Conservation (phyloP, 2,329 filamentous ascomycete genomes). For the Trichoderma lentiforme region DNA sequence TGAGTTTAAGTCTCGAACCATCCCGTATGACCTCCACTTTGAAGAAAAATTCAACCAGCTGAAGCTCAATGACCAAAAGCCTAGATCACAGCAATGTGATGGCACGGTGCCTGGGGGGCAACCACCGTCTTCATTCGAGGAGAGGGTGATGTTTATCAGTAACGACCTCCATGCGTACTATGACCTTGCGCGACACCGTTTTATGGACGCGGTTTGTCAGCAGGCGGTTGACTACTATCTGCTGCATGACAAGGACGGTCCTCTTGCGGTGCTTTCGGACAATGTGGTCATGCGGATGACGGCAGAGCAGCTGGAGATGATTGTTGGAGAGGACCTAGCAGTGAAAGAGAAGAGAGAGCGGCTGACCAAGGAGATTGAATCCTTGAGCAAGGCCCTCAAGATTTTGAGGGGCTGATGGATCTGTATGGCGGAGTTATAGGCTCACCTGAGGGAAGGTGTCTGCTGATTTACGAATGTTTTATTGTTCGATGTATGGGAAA, state of each 20-base stretch:
- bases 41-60: slow-evolving; percentile 21
- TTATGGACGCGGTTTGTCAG: slow-evolving; percentile 60
- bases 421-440: rapidly evolving
- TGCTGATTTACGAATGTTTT: not conserved
- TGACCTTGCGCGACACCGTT: slow-evolving; percentile 56
- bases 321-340: slow-evolving; percentile 51
- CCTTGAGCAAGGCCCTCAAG: slow-evolving; percentile 38
- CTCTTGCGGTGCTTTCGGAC: slow-evolving; percentile 51
- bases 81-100: not conserved
- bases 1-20: slow-evolving; percentile 22
- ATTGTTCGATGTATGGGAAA: not conserved
- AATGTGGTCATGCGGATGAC: slow-evolving; percentile 48
- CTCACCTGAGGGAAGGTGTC: not conserved
- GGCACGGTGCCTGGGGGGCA: not conserved
- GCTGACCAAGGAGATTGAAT: slow-evolving; percentile 45
- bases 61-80: slow-evolving; percentile 5
- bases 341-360: slow-evolving; percentile 31
- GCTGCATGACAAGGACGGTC: slow-evolving; percentile 46
- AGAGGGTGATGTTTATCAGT: slow-evolving; percentile 51
- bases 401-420: slow-evolving; percentile 21
- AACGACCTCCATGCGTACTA: slow-evolving; percentile 62
- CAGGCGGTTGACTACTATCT: slow-evolving; percentile 56
- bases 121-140: slow-evolving; percentile 23
- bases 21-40: slow-evolving; percentile 25
- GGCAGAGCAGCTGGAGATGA: slow-evolving; percentile 46